Base-by-base conservation (phyloP, 768 basidiomycete genomes). In the Collybia mongolica region DNA sequence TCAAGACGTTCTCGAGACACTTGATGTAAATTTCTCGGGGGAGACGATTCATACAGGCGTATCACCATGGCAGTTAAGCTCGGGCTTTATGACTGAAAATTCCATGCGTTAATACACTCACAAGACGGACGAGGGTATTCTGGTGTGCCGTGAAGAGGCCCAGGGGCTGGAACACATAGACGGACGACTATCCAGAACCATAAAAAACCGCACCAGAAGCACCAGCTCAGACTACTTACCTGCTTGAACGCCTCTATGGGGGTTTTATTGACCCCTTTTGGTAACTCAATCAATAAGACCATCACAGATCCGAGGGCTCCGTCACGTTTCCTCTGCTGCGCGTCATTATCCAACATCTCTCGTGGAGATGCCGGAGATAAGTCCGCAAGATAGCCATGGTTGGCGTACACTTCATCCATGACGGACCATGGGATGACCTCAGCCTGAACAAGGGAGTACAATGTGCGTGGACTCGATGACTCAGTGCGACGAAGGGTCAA, bases 61-160 rank as follows among this genome's bases (percentile, higher is more conserved):
- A 18, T 26, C 19, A 20, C n/a, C n/a, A n/a, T n/a, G n/a, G n/a
- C n/a, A n/a, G n/a, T 22, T 28, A 26, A 15, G 17, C 1, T 23
- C 28, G 5, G 9, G 20, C 19, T 18, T 38, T 17, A 8, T 22
- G 8, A 1, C 9, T 3, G 17, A 19, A 29, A 15, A 14, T 7
- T n/a, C 22, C 14, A 18, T 35, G 18, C 1, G 7, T 23, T n/a
- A 29, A 8, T 23, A 19, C 32, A 48, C 47, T 49, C 20, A 49
- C 54, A 12, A 48, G 28, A 38, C 37, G 46, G 17, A 35, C 26
- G 28, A 55, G 0, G 37, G 9, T 44, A 15, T 39, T 22, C 26
- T 45, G 48, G 43, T 55, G 54, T 24, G 43, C 54, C 15, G 44
- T 37, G 29, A 52, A 55, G 20, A 52, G 46, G 4, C 46, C 54